Evolutionary conservation across 768 basidiomycete genomes (phyloP).

Genomic region (Cubamyces sp.): DNA sequence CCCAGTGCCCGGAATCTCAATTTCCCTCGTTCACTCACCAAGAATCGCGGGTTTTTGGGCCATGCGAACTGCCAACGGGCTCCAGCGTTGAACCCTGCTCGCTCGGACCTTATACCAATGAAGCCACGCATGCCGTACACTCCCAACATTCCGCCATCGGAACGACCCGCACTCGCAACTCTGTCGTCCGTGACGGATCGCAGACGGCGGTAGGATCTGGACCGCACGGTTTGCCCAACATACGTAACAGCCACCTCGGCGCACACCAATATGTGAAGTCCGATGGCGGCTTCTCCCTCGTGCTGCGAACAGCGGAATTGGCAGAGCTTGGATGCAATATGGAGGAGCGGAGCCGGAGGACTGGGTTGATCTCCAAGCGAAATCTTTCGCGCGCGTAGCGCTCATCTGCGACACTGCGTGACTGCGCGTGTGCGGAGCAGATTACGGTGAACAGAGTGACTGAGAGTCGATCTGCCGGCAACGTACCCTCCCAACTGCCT

Average conservation of each 20-base stretch:
- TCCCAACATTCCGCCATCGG: neutral
- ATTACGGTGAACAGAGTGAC: too few species aligned
- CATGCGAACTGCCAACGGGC: too few species aligned
- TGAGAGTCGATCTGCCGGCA: constrained; percentile 1
- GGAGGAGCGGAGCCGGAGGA: too few species aligned
- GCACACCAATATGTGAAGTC: neutral
- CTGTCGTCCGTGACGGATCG: neutral
- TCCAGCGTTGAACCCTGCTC: too few species aligned
- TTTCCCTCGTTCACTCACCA: too few species aligned
- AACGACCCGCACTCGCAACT: neutral
- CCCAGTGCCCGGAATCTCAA: too few species aligned
- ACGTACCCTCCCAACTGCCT: neutral
- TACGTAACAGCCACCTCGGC: too few species aligned
- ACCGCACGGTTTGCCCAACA: neutral
- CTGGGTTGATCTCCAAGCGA: neutral
- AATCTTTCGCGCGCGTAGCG: neutral
- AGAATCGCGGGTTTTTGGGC: too few species aligned
- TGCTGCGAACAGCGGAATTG: neutral
- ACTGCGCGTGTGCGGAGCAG: neutral
- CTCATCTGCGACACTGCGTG: neutral
- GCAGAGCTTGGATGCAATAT: neutral
- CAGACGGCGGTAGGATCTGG: neutral
- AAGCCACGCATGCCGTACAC: neutral
- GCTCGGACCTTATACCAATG: neutral
- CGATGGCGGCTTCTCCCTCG: neutral